These are phyloP conservation scores for Brasilioporus rufonigricans DNA, from an alignment of 768 basidiomycete genomes.

Conservation along the genomic window DNA sequence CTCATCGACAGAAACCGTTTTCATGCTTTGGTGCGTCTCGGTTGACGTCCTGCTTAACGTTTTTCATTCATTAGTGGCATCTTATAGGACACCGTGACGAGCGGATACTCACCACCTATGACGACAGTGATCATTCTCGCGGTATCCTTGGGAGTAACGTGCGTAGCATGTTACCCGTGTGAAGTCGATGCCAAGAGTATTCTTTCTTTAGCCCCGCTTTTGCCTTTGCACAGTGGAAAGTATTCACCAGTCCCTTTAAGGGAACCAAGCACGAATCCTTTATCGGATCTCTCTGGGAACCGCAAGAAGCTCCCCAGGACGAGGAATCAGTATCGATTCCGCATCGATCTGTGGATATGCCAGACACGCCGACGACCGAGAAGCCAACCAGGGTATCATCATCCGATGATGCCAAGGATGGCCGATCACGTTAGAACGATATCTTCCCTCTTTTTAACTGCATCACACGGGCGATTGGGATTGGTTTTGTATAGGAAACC, in stretches of 20 bases:
- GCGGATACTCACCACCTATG: slow-evolving; percentile 50
- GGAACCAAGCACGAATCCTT: slow-evolving; percentile 25
- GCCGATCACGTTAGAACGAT: slow-evolving; percentile 3
- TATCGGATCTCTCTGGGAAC: slow-evolving; percentile 25
- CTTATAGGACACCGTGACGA: slow-evolving; percentile 44
- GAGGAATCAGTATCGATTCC: slow-evolving; percentile 19
- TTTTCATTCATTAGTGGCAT: not conserved
- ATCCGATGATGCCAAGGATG: slow-evolving; percentile 8
- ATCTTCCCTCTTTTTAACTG: not conserved
- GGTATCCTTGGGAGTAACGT: slow-evolving; percentile 56
- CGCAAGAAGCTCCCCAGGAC: slow-evolving; percentile 20
- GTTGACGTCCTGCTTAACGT: not conserved
- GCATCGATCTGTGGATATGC: slow-evolving; percentile 7
- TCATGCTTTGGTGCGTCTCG: slow-evolving; percentile 48
- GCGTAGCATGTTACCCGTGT: slow-evolving; percentile 24
- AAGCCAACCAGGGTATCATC: slow-evolving; percentile 8
- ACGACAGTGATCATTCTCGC: slow-evolving; percentile 50
- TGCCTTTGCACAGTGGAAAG: slow-evolving; percentile 50
- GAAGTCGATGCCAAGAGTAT: not conserved
- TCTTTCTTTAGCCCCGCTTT: slow-evolving; percentile 43
- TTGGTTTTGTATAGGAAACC: slow-evolving; percentile 7
- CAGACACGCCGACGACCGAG: slow-evolving; percentile 21
- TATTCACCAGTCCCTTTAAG: slow-evolving; percentile 51
- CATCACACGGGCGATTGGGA: not conserved
- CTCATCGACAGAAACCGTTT: slow-evolving; percentile 61